Percentiles rank a stretch among this genome's conserved stretches.
Conservation (phyloP, 495 filamentous ascomycete genomes). For the Lepraria neglecta region DNA sequence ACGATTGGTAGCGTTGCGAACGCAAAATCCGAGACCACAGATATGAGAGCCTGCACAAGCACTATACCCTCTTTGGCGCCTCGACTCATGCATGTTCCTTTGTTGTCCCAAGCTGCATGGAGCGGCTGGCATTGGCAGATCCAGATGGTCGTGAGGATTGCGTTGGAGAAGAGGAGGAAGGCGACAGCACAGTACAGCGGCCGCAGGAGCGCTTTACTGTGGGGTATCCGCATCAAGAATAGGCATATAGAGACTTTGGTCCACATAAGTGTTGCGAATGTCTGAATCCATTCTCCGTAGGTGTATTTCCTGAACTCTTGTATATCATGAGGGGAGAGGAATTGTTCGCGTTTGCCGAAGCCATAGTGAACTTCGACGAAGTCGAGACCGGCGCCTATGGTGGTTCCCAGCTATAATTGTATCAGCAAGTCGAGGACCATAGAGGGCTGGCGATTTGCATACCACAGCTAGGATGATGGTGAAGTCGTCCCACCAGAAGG, state of each 20-base stretch:
- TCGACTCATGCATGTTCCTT: slow-evolving; percentile 22
- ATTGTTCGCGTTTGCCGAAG: slow-evolving; percentile 26
- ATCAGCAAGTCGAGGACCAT: neutral
- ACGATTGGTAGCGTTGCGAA: slow-evolving; percentile 26
- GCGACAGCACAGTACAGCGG: slow-evolving; percentile 22
- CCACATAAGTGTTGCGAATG: slow-evolving; percentile 28
- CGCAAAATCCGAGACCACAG: slow-evolving; percentile 25
- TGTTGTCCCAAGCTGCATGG: slow-evolving; percentile 24
- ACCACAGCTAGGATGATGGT: slow-evolving; percentile 28
- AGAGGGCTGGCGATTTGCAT: neutral
- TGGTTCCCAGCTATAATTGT: slow-evolving; percentile 21
- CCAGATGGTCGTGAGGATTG: slow-evolving; percentile 22
- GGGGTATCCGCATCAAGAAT: slow-evolving; percentile 25
- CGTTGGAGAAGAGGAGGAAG: slow-evolving; percentile 27
- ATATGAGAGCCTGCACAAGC: slow-evolving; percentile 25
- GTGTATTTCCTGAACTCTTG: slow-evolving; percentile 27
- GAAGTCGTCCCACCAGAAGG: slow-evolving; percentile 26
- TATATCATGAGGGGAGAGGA: slow-evolving; percentile 14
- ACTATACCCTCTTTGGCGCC: slow-evolving; percentile 21
- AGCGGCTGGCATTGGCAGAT: slow-evolving; percentile 27
- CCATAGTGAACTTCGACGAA: slow-evolving; percentile 26
- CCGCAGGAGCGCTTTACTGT: slow-evolving; percentile 14
- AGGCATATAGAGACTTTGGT: slow-evolving; percentile 28
- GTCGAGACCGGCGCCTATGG: slow-evolving; percentile 25
- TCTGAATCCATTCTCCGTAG: slow-evolving; percentile 29